Base-by-base conservation (phyloP, 192 early-diverging fungal genomes). In the Phlyctochytrium arcticum region DNA sequence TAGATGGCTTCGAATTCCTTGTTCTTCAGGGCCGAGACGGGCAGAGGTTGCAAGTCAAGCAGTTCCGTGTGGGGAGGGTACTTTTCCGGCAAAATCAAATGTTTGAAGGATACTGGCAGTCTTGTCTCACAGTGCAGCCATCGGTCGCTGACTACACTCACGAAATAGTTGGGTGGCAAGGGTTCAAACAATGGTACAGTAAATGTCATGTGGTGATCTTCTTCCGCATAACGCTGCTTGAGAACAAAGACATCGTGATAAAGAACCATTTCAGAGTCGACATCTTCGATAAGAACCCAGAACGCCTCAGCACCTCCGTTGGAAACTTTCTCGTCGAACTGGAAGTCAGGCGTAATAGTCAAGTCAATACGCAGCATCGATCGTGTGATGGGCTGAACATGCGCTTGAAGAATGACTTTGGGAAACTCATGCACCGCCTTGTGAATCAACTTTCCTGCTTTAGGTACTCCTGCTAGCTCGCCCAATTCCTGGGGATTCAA, bases 141-240 rank as follows among this genome's bases (percentile, higher is more conserved):
- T 3, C 95, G 85, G 74, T 99, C 97, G 32, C 92, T 90, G n/a
- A 93, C 75, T 3, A 98, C 79, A 36, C 80, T 80, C 46, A 99
- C 90, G 76, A 96, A 99, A 73, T 93, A 98, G 70, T 98, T 96
- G 17, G 97, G 96, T 54, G 93, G 93, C 48, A 98, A 70, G 33
- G 96, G 95, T 32, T 98, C 95, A 53, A 81, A 88, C 32, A 99
- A 71, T 5, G 92, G 90, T 0, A 95, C 92, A 1, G 94, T 93
- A 60, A 99, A 98, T 24, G 87, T 86, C 15, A 93, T 81, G 30
- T 84, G 57, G 68, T 98, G 94, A 55, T 96, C 90, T 55, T 93
- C 91, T 44, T 74, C 73, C 0, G 83, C 87, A 50, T 96, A 96
- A 33, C 82, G 82, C 56, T 87, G 80, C 73, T 92, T 95, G 5